Base-by-base conservation (phyloP, 2,329 filamentous ascomycete species). In the Elsinoe ampelina region DNA sequence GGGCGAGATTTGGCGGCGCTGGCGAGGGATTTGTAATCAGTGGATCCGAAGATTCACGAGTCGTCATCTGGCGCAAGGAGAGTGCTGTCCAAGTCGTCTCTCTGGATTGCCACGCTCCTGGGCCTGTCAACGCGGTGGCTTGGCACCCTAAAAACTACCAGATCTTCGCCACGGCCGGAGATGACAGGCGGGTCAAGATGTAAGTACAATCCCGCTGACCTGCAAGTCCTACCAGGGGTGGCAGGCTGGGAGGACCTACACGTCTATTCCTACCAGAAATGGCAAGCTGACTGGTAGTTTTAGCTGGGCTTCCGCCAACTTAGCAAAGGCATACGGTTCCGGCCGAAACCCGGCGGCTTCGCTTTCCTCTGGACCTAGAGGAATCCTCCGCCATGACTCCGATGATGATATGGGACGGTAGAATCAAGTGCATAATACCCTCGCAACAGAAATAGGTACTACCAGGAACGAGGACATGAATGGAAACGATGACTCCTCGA, bases 1-100 rank as follows among this genome's bases (percentile, higher is more conserved):
- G 92, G 52, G 87, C 85, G 64, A 76, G 79, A 0, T 93, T 96
- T 71, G 93, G 93, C 15, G 93, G 93, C 32, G 91, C 92, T 1
- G 85, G 88, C 58, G 90, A 96, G 72, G 91, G 86, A 68, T 96
- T 96, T 69, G 86, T 97, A 8, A 78, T 95, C 26, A 92, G 88
- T 65, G 93, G 93, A 10, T 95, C 90, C 65, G 90, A 96, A 79
- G 83, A 86, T 70, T 81, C 81, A 1, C 78, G 80, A 57, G 80
- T 97, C 41, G 86, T 89, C 68, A 88, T 98, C 60, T 97, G 91
- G 89, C 88, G 95, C 69, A 93, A 89, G 70, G 85, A 84, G 57
- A 89, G 86, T 35, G 89, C 89, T 5, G 77, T 80, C 5, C 77
- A 86, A 0, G 82, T 98, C 5, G 87, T 90, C 66, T 84, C 81